Base-by-base conservation (phyloP, 345 rosid species). In the Nasturtium officinale region DNA sequence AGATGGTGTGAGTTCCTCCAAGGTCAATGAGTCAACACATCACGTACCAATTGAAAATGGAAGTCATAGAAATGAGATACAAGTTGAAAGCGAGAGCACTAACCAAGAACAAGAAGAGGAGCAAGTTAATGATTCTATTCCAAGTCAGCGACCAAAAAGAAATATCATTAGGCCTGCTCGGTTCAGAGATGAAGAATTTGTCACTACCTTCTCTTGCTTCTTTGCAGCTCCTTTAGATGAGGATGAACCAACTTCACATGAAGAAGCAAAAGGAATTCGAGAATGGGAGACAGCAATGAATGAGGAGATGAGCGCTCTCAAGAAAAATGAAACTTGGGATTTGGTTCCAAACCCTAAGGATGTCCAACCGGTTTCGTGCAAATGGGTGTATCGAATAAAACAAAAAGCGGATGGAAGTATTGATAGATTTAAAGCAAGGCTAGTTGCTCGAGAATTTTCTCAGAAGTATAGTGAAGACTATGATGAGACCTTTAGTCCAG, bases 131-230 rank as follows among this genome's bases (percentile, higher is more conserved):
- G 52, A 38, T 38, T 7, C 16, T 0, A 11, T 20, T 9, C 9
- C 8, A 4, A 67, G n/a, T 37, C 38, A 67, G 52, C 5, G 70
- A 1, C 47, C 46, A 0, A 65, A 48, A 50, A 32, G 47, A 2
- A 65, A 65, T 13, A 50, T 67, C 15, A 6, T 67, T 1, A 67
- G 1, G 9, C 50, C 3, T 33, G 29, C 16, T 25, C 15, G 28
- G 12, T 63, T 43, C 16, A 63, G 55, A 10, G 26, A 63, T 45
- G 68, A 46, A 9, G 4, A 2, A 1, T 43, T 25, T 46, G 3
- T 59, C 28, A 59, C 47, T 35, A 35, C 47, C 1, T 47, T 28
- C 55, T 64, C 56, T 17, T 64, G 72, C 23, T 38, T 52, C 61
- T 67, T 53, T 53, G 72, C 51, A 37, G 7, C 61, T 8, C 51